These are phyloP conservation scores for Sarocladium strictum DNA, from an alignment of 2,329 filamentous ascomycete genomes.

Conservation along the genomic window DNA sequence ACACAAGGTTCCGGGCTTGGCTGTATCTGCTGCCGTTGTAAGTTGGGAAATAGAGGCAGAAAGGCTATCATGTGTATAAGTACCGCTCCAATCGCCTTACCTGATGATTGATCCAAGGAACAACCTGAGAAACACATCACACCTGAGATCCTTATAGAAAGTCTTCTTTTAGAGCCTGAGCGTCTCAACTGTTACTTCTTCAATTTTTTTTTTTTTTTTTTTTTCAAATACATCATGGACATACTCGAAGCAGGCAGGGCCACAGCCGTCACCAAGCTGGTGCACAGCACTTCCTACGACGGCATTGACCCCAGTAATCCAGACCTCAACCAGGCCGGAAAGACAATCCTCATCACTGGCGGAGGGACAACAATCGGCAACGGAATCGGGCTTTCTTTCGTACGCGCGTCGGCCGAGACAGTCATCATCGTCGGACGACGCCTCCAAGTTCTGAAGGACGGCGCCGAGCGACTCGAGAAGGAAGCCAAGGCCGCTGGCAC, in stretches of 20 bases:
- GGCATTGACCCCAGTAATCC: conserved; percentile 29
- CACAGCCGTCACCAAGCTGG: conserved; percentile 18
- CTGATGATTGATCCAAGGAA: too few relatives aligned
- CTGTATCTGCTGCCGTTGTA: too few relatives aligned
- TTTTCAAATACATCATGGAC: not conserved
- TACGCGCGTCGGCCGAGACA: conserved; percentile 28
- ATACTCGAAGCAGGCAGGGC: not conserved
- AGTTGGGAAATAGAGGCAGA: too few relatives aligned
- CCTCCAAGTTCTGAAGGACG: conserved; percentile 15
- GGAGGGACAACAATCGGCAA: conserved; percentile 61
- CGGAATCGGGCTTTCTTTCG: conserved; percentile 54
- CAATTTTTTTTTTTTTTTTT: too few relatives aligned
- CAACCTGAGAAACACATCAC: too few relatives aligned
- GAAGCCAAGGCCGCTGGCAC: not conserved
- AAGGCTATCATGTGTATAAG: too few relatives aligned
- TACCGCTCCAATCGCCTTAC: too few relatives aligned
- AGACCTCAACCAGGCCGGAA: conserved; percentile 33
- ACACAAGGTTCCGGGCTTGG: too few relatives aligned
- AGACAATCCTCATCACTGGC: conserved; percentile 60
- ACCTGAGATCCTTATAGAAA: too few relatives aligned
- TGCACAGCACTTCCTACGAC: conserved; percentile 28
- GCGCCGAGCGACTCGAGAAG: not conserved
- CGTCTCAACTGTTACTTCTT: too few relatives aligned
- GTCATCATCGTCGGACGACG: conserved; percentile 30
- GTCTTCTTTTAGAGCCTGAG: too few relatives aligned